Base-by-base conservation (phyloP, 345 rosid species). In the Eutrema heterophyllum region DNA sequence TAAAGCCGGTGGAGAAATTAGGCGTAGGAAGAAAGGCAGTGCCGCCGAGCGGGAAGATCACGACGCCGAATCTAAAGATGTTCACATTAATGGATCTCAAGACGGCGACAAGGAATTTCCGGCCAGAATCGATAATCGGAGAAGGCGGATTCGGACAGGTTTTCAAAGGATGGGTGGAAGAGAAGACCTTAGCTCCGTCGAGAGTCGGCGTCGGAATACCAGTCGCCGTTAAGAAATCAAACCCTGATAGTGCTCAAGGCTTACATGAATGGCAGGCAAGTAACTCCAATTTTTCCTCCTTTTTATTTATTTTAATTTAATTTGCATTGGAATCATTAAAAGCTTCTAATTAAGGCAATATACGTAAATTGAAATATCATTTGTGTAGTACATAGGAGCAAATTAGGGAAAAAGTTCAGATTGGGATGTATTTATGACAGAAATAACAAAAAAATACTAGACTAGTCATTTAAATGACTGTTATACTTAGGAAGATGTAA, bases 111-210 rank as follows among this genome's bases (percentile, higher is more conserved):
- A 86, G 83, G 74, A 93, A 93, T 67, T 93, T 93, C 77, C 68
- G 85, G 59, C 91, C 94, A 11, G 92, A 83, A 32, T 81, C 91
- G 5, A 35, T 89, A 60, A 72, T 93, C 2, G 97, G 98, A 24
- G 98, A 93, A 71, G 98, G 98, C 4, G 97, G 98, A 3, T 93
- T 93, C 14, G 98, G 98, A 30, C 81, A 82, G 68, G 98, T 93
- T 24, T 93, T 86, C 69, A 91, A 84, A 64, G 98, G 98, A 5
- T 91, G 97, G 97, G 79, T 91, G 1, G 96, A 91, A 3, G 86
- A 80, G 41, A 83, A 52, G 29, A 91, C 86, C 0, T 82, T 59
- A 16, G 87, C 83, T 10, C 96, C 98, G 43, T 68, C 97, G 1
- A 83, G 61, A 65, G 83, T 56, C 2, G 94, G 97, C 0, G 70